Conservation (phyloP, 805 yeast species). For the Wickerhamiella domercqiae region DNA sequence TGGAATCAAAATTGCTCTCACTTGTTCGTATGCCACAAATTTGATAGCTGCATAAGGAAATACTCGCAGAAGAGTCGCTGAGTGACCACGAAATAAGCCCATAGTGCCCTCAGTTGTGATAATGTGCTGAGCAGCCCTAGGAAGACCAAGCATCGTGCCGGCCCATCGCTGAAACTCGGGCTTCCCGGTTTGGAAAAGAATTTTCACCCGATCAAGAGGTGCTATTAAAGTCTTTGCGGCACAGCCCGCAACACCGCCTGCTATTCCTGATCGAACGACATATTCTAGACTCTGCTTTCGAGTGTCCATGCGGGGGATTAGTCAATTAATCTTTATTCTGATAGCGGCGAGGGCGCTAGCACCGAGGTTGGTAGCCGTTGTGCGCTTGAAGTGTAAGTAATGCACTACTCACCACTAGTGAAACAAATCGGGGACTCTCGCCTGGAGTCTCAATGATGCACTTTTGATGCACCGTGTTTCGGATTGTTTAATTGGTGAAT, state of each 20-base stretch:
- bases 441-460: too few relatives aligned
- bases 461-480: too few relatives aligned
- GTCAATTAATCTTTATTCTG: neutral
- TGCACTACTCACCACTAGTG: too few relatives aligned
- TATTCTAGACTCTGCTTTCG: slow-evolving; percentile 66
- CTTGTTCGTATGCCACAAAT: slow-evolving; percentile 91
- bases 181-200: slow-evolving; percentile 85
- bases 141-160: slow-evolving; percentile 65
- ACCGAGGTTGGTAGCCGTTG: neutral
- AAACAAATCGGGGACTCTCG: too few relatives aligned
- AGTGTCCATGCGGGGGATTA: slow-evolving; percentile 1
- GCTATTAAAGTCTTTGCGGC: slow-evolving; percentile 95
- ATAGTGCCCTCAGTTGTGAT: slow-evolving; percentile 50
- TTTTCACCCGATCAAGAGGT: slow-evolving; percentile 88
- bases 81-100: slow-evolving; percentile 91
- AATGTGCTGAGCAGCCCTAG: slow-evolving; percentile 55
- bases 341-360: neutral
- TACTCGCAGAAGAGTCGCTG: slow-evolving; percentile 77
- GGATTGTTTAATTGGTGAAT: too few relatives aligned
- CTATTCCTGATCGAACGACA: slow-evolving; percentile 67
- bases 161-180: slow-evolving; percentile 72
- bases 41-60: slow-evolving; percentile 97
- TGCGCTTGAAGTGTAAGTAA: neutral
- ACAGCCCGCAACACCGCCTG: slow-evolving; percentile 92
- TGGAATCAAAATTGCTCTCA: slow-evolving; percentile 66